phyloP scores from a whole-genome alignment of 495 filamentous ascomycete genomes.

The Melanomma pulvis-pyrius region DNA sequence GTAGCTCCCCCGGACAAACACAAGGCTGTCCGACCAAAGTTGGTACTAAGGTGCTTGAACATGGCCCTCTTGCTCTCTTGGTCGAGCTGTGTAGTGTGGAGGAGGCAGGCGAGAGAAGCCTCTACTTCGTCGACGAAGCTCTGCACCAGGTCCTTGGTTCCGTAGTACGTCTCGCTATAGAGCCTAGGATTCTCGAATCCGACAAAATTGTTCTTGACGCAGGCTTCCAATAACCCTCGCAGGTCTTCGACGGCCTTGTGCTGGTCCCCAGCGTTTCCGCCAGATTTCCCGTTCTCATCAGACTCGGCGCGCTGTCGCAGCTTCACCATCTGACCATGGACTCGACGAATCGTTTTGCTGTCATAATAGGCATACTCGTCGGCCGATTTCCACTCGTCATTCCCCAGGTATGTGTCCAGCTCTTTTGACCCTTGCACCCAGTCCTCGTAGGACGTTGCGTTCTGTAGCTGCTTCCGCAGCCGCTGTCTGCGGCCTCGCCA shows the following conservation, averaged over 20 bases:
- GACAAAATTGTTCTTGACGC: slow-evolving; percentile 95
- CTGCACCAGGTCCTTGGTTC: slow-evolving; percentile 91
- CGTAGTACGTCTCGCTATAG: slow-evolving; percentile 95
- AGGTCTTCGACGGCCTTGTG: slow-evolving; percentile 69
- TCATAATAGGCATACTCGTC: slow-evolving; percentile 97
- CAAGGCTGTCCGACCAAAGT: slow-evolving; percentile 88
- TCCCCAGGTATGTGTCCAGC: slow-evolving; percentile 81
- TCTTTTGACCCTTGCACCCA: slow-evolving; percentile 78
- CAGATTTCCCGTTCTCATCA: slow-evolving; percentile 45
- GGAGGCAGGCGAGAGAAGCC: slow-evolving; percentile 66
- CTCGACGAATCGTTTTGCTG: slow-evolving; percentile 73
- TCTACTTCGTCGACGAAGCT: slow-evolving; percentile 79
- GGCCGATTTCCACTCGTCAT: slow-evolving; percentile 79
- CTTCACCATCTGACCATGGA: slow-evolving; percentile 70
- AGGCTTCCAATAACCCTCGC: slow-evolving; percentile 75
- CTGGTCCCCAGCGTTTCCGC: slow-evolving; percentile 39
- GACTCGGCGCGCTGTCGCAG: slow-evolving; percentile 60
- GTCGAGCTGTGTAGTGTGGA: slow-evolving; percentile 65
- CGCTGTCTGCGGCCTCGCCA: slow-evolving; percentile 74
- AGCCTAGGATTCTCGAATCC: slow-evolving; percentile 92
- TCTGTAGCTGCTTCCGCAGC: slow-evolving; percentile 69
- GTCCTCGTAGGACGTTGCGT: slow-evolving; percentile 72
- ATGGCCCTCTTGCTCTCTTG: slow-evolving; percentile 75
- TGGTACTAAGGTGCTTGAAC: slow-evolving; percentile 85
- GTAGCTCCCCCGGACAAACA: slow-evolving; percentile 93